Evolutionary conservation across 148 eudicot genomes (phyloP), one percentile per base, ranked within the genome.

Genomic region (Diospyros lotus): DNA sequence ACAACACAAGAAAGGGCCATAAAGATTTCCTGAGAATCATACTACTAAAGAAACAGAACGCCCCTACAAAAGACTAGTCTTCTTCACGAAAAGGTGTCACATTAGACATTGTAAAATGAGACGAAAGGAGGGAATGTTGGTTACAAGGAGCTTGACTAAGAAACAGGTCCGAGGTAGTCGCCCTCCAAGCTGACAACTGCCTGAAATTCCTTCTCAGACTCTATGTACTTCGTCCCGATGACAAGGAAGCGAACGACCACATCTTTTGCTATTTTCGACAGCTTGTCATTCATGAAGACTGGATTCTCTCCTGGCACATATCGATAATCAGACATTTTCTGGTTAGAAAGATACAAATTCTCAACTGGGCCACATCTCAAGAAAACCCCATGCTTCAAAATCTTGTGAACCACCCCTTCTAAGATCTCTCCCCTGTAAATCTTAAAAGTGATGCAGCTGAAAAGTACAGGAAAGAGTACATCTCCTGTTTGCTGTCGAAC

Each of bases 281-380:
- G 69, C 80, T 87, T 91, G 59, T 74, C 84, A 58, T 86, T 87
- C 73, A 89, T 82, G 81, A 89, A 91, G 71, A 83, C 70, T 1
- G 91, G 91, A 38, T 84, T 89, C 69, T 89, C 96, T 2, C 93
- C 97, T 3, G 86, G 87, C 50, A 87, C 87, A 44, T 81, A 83
- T 14, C 76, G 81, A 76, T 86, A 91, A 14, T 87, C 93, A 7
- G 83, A 75, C 97, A 91, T 89, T 67, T 86, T 89, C 78, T 83
- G 87, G 15, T 89, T 71, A 1, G 93, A 87, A 42, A 91, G 86
- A 40, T 78, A 91, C 0, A 91, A 73, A 15, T 86, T 86, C 66
- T 87, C 91, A 0, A 85, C 56, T 1, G 93, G 97, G 46, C 97
- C 97, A 51, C 90, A 83, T 50, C 84, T 87, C 80, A 89, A 28